Conservation (phyloP, 768 basidiomycete genomes). For the Pisolithus microcarpus region DNA sequence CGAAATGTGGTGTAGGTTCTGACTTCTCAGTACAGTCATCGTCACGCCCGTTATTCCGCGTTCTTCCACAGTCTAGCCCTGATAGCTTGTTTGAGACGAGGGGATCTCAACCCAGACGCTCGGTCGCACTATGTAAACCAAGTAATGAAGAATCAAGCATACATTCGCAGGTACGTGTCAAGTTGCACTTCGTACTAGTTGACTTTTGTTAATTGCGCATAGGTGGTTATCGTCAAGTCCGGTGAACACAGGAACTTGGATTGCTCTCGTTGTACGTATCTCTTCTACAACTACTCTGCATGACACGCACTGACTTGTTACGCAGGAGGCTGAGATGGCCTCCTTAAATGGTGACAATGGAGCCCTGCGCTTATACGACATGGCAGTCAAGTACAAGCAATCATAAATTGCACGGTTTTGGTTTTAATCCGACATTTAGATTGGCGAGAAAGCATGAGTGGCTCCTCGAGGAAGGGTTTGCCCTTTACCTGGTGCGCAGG, state of each 20-base stretch:
- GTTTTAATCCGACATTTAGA: constrained; percentile 24
- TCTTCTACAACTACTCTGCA: neutral
- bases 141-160: constrained; percentile 52
- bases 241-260: constrained; percentile 62
- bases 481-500: constrained; percentile 45
- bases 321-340: constrained; percentile 64
- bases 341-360: constrained; percentile 48
- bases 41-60: constrained; percentile 59
- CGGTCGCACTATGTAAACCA: constrained; percentile 45
- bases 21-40: constrained; percentile 38
- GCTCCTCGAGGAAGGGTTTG: constrained; percentile 68
- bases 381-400: constrained; percentile 50
- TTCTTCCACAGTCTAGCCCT: constrained; percentile 69
- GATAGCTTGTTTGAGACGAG: constrained; percentile 50
- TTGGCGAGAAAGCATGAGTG: constrained; percentile 62
- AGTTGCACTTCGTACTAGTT: neutral
- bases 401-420: neutral
- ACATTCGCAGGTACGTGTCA: constrained; percentile 46
- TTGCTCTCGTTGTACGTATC: constrained; percentile 52
- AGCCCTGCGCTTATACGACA: constrained; percentile 61
- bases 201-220: too few species aligned
- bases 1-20: neutral
- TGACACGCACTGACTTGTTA: neutral
- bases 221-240: constrained; percentile 70
- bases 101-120: constrained; percentile 28